Evolutionary conservation across 2,329 filamentous ascomycete genomes (phyloP).

Genomic region (Pestalotiopsis sp.): DNA sequence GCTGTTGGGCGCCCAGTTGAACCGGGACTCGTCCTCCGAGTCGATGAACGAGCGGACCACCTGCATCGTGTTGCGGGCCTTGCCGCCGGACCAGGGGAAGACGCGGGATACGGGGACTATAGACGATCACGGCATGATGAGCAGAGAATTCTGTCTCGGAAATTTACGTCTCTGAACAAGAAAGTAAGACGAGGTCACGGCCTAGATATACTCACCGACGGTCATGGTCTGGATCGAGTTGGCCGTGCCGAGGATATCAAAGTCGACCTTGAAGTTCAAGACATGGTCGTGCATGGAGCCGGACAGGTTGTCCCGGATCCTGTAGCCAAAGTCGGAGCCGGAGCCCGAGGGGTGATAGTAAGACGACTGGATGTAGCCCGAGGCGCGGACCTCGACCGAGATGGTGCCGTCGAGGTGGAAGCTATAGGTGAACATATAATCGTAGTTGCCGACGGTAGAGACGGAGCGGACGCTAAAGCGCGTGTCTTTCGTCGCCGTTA

Average conservation of each 20-base stretch:
- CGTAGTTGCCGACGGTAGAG: conserved; percentile 47
- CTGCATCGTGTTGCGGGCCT: conserved; percentile 54
- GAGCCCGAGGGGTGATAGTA: conserved; percentile 39
- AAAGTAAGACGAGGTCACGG: no score
- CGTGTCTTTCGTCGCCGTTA: conserved; percentile 49
- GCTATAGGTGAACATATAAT: conserved; percentile 39
- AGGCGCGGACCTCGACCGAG: conserved; percentile 52
- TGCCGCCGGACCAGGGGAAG: conserved; percentile 54
- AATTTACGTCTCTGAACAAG: no score
- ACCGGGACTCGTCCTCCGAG: conserved; percentile 44
- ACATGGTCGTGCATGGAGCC: conserved; percentile 60
- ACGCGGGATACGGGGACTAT: conserved; percentile 30
- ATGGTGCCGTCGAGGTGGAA: conserved; percentile 53
- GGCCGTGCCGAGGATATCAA: conserved; percentile 51
- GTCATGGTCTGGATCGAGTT: conserved; percentile 46
- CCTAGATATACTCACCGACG: conserved; percentile 18
- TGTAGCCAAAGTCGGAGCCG: conserved; percentile 51
- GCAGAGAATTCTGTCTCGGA: no score
- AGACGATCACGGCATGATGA: not conserved
- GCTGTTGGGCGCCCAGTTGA: conserved; percentile 52
- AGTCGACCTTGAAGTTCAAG: conserved; percentile 57
- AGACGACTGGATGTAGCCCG: conserved; percentile 56
- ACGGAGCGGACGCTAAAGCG: conserved; percentile 41
- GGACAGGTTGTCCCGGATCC: conserved; percentile 49
- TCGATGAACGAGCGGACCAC: conserved; percentile 41